Percentiles rank a stretch among this genome's conserved stretches.
Conservation (phyloP, 169 alveolate genomes). For the Eimeria necatrix region DNA sequence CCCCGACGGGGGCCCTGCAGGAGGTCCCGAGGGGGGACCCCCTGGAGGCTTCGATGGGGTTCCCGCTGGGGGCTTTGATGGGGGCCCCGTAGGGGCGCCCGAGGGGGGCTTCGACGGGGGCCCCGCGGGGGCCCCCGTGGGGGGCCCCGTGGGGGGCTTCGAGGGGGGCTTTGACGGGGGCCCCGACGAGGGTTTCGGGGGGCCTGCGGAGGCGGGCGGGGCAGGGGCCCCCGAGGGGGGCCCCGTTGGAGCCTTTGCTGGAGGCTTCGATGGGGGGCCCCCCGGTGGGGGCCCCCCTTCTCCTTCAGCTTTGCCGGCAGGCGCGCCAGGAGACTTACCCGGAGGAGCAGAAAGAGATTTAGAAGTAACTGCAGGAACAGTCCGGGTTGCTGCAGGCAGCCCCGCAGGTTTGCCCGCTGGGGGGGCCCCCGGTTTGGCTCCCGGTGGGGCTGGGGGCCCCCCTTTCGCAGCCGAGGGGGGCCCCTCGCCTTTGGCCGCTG, state of each 20-base stretch:
- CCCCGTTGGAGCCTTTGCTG: neutral
- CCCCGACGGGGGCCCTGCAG: neutral
- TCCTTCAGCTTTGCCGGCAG: neutral
- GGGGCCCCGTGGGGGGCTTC: neutral
- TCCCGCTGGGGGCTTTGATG: too few relatives aligned
- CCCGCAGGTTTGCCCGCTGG: conserved; percentile 1
- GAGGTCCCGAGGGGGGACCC: too few relatives aligned
- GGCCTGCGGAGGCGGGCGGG: neutral
- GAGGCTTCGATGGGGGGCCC: neutral
- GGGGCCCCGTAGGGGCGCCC: too few relatives aligned
- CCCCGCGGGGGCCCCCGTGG: neutral
- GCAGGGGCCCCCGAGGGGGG: neutral
- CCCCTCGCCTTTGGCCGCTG: conserved; percentile 28
- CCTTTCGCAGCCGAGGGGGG: neutral
- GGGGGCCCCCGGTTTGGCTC: neutral
- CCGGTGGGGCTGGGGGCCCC: conserved; percentile 9
- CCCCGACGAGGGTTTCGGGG: neutral
- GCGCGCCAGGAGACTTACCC: neutral
- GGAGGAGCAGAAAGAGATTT: conserved; percentile 4
- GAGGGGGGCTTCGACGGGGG: too few relatives aligned
- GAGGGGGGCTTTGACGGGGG: too few relatives aligned
- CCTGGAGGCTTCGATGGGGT: too few relatives aligned
- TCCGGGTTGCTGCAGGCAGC: neutral
- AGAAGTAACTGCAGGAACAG: conserved; percentile 3
- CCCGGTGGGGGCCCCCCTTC: conserved; percentile 9